Evolutionary conservation across 257 asterid genomes (phyloP), one percentile per base, ranked within the genome.

Genomic region (Capsicum chinense): DNA sequence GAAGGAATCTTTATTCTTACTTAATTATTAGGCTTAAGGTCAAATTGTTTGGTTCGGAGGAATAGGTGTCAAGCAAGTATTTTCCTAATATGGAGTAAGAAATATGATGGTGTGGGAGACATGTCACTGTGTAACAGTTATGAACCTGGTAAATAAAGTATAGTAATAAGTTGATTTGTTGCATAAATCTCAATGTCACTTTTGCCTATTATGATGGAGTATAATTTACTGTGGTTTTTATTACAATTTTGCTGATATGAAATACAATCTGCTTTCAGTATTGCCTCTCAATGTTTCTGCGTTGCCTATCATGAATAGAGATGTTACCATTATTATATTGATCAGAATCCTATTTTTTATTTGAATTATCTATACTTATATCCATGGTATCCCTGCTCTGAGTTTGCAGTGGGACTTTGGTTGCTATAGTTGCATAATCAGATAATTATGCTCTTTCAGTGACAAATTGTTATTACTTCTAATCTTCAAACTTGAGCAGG

Each of bases 401-500:
- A 44, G 56, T 71, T 71, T 17, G 79, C 37, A 4, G 79, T 44
- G 79, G 37, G 37, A 17, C 79, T 44, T 26, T 76, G 62, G 26
- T 26, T 52, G 81, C 47, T 12, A 14, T 76, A 54, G 48, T 76
- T 52, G 64, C 63, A 52, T 76, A 63, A 57, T 52, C 33, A 16
- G 56, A 56, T 58, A 9, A 14, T 68, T 54, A 83, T 48, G 47
- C 74, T 57, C n/a, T 47, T 85, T 39, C 60, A 71, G 12, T 80
- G 16, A 64, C 37, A 54, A 79, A 82, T 52, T 52, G 39, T 81
- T 86, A 66, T 68, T 56, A n/a, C 81, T 57, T 58, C 21, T 54
- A 39, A 52, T 57, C 37, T 79, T 87, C 78, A 39, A 83, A 86
- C 68, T 86, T 66, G 81, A 88, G 85, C 91, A 96, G 98, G 99